These are phyloP conservation scores for Euclidium syriacum DNA, from an alignment of 345 rosid genomes.

Conservation along the genomic window DNA sequence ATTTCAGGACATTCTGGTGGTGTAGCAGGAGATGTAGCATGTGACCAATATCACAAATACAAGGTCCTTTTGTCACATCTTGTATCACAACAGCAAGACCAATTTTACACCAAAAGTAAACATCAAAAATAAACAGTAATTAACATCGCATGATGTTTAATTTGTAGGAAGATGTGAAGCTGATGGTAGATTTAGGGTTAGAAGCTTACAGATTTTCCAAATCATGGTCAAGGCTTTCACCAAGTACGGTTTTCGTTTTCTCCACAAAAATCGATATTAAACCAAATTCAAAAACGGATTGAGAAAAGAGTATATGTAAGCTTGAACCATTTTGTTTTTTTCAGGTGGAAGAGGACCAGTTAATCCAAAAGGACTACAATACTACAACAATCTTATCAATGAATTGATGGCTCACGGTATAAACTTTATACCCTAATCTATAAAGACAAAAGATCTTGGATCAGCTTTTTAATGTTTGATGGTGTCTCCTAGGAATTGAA, in stretches of 20 bases:
- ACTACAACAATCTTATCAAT: slow-evolving; percentile 53
- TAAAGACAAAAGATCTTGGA: neutral
- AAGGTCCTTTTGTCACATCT: slow-evolving; percentile 35
- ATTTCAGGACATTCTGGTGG: slow-evolving; percentile 35
- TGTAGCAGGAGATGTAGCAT: slow-evolving; percentile 45
- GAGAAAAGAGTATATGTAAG: neutral
- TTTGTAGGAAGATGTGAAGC: slow-evolving; percentile 77
- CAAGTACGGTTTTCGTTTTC: slow-evolving; percentile 43
- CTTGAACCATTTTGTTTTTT: slow-evolving; percentile 10
- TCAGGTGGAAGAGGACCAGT: slow-evolving; percentile 56
- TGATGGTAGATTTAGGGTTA: slow-evolving; percentile 56
- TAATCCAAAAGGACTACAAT: slow-evolving; percentile 54
- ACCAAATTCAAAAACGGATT: neutral
- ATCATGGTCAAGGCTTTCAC: slow-evolving; percentile 80
- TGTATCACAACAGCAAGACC: neutral
- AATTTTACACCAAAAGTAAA: no score
- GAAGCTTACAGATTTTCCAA: slow-evolving; percentile 76
- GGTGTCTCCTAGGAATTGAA: slow-evolving; percentile 41
- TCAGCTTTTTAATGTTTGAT: neutral
- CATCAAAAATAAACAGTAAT: no score
- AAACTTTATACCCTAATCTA: neutral
- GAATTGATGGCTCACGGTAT: slow-evolving; percentile 46
- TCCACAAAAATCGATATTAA: neutral
- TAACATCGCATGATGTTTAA: neutral
- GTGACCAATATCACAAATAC: slow-evolving; percentile 57